phyloP scores from a whole-genome alignment of 306 rosid genomes.

The Cicer judaicum region DNA sequence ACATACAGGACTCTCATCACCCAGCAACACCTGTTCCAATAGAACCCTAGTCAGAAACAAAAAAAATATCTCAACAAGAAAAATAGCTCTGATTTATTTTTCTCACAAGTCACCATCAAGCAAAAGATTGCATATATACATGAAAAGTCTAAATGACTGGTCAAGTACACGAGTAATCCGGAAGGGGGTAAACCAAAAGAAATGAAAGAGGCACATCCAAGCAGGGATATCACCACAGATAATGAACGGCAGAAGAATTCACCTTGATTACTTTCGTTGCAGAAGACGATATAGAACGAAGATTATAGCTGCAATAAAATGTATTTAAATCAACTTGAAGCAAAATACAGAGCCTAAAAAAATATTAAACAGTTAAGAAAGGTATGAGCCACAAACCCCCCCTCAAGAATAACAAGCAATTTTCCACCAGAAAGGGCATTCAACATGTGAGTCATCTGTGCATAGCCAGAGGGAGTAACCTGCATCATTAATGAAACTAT shows the following conservation, averaged over 20 bases:
- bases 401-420: constrained; percentile 95
- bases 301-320: constrained; percentile 83
- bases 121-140: constrained; percentile 25
- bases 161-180: constrained; percentile 1
- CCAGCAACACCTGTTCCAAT: constrained; percentile 70
- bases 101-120: constrained; percentile 5
- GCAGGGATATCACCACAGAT: constrained; percentile 28
- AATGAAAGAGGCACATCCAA: constrained; percentile 23
- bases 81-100: constrained; percentile 21
- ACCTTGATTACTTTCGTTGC: constrained; percentile 95
- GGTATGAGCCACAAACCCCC: constrained; percentile 77
- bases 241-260: constrained; percentile 34
- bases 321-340: constrained; percentile 41
- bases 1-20: constrained; percentile 70
- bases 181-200: background rate
- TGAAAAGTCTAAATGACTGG: constrained; percentile 23
- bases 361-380: constrained; percentile 42
- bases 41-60: constrained; percentile 42
- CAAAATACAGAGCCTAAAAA: constrained; percentile 22
- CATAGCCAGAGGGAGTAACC: constrained; percentile 96
- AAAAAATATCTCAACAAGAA: constrained; percentile 2
- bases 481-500: constrained; percentile 51
- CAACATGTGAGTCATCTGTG: constrained; percentile 87
- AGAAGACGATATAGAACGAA: constrained; percentile 93
- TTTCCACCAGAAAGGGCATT: constrained; percentile 80